Evolutionary conservation across 164 flowering plant genomes (phyloP).

Genomic region (Vitis cinerea): DNA sequence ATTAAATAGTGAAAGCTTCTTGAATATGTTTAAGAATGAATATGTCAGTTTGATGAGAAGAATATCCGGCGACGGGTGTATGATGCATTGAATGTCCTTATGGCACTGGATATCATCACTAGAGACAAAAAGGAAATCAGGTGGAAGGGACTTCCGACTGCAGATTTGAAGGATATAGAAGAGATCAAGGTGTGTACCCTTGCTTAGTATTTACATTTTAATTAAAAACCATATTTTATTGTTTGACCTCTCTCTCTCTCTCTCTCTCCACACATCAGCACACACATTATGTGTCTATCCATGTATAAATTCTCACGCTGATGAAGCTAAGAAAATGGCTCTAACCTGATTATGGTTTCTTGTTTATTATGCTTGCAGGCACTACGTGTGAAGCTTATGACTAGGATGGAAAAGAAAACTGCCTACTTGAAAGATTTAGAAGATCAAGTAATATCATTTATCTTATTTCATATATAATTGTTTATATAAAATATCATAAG

Average conservation of each 20-base stretch:
- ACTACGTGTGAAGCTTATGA: conserved; percentile 16
- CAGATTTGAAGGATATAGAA: conserved; percentile 23
- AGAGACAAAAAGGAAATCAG: conserved; percentile 39
- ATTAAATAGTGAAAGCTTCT: background rate
- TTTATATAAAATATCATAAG: background rate
- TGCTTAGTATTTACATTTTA: background rate
- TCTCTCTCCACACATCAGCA: background rate
- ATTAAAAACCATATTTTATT: background rate
- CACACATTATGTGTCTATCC: too few relatives aligned
- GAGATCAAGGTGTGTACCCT: conserved; percentile 23
- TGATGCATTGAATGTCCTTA: conserved; percentile 47
- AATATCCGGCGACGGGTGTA: conserved; percentile 43
- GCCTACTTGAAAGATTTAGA: conserved; percentile 37
- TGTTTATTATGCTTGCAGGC: conserved; percentile 17
- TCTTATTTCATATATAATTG: background rate
- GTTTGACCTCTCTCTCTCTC: background rate
- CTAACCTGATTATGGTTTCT: background rate
- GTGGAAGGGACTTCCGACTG: conserved; percentile 43
- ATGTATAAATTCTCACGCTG: background rate
- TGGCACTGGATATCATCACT: conserved; percentile 41
- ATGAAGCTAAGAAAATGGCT: background rate
- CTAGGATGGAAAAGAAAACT: conserved; percentile 31
- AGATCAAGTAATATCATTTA: conserved; percentile 30
- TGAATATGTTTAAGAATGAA: background rate
- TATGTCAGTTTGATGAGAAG: conserved; percentile 35